A percentile compares a stretch with the other conserved stretches of the same genome.
Evolutionary conservation across 306 rosid species (phyloP).

Genomic region (Cicer yamashitae): DNA sequence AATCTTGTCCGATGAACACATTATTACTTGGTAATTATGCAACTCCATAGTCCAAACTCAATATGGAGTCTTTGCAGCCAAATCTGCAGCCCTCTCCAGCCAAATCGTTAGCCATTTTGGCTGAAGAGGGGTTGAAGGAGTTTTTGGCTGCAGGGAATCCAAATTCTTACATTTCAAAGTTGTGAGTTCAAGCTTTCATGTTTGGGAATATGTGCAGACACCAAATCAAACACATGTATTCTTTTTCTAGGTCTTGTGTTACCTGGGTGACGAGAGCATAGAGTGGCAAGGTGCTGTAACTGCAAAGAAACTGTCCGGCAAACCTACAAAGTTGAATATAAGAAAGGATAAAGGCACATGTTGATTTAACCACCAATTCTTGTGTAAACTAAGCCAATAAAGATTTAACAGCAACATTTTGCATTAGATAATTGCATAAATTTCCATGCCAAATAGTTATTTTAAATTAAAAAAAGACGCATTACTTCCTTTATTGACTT

Average conservation of each 20-base stretch:
- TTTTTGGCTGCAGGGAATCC: not conserved
- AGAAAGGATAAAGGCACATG: constrained; percentile 35
- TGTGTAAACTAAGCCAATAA: constrained; percentile 38
- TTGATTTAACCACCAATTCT: constrained; percentile 8
- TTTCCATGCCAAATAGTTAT: not conserved
- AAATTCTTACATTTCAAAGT: not conserved
- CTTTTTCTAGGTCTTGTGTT: constrained; percentile 2
- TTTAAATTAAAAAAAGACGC: not conserved
- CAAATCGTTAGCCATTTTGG: not conserved
- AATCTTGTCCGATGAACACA: not conserved
- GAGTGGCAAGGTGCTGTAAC: constrained; percentile 96
- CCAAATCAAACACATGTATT: constrained; percentile 1
- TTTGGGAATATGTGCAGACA: not conserved
- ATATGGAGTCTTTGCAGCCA: not conserved
- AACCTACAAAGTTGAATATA: constrained; percentile 58
- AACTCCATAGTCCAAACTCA: not conserved
- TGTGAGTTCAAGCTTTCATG: not conserved
- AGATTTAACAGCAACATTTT: constrained; percentile 5
- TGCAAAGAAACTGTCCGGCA: constrained; percentile 92
- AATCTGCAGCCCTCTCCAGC: not conserved
- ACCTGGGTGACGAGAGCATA: constrained; percentile 99
- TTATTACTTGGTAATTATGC: not conserved
- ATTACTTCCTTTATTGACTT: constrained; percentile 34
- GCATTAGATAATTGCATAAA: constrained; percentile 9
- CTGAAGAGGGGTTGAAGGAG: not conserved